Conservation (phyloP, 1,139 yeast species). For the Debaryomyces singareniensis region DNA sequence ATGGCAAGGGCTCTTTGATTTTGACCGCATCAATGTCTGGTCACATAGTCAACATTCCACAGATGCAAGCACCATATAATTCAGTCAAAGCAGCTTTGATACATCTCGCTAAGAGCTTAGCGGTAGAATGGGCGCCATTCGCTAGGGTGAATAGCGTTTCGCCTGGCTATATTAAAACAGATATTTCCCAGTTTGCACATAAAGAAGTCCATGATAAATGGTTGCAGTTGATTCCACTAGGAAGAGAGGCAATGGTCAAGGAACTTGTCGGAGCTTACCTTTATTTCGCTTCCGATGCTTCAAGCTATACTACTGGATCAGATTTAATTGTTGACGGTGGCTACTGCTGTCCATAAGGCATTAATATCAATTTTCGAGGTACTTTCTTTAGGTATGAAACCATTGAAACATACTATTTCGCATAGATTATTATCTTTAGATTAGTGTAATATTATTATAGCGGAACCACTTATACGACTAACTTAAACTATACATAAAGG, state of each 20-base stretch:
- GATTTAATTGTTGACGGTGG: slow-evolving; percentile 88
- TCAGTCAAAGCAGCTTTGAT: slow-evolving; percentile 83
- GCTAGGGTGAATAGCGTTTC: slow-evolving; percentile 74
- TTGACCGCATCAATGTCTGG: slow-evolving; percentile 87
- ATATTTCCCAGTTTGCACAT: slow-evolving; percentile 45
- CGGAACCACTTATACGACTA: too few species aligned
- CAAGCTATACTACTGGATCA: slow-evolving; percentile 78
- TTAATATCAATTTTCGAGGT: too few species aligned
- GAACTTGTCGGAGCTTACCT: slow-evolving; percentile 82
- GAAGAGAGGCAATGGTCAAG: slow-evolving; percentile 71
- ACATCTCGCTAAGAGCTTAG: slow-evolving; percentile 71
- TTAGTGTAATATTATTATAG: too few species aligned
- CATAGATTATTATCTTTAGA: too few species aligned
- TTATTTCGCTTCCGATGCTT: slow-evolving; percentile 75
- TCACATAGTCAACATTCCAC: slow-evolving; percentile 75
- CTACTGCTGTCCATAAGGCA: slow-evolving; percentile 32
- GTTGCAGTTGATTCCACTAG: slow-evolving; percentile 59
- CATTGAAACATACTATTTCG: too few species aligned
- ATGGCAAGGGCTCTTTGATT: slow-evolving; percentile 66
- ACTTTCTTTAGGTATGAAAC: too few species aligned
- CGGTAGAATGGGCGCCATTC: slow-evolving; percentile 79
- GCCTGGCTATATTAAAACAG: slow-evolving; percentile 70
- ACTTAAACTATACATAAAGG: too few species aligned
- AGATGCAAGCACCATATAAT: slow-evolving; percentile 79
- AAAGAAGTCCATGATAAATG: slow-evolving; percentile 26